phyloP scores from a whole-genome alignment of 805 yeast genomes.

The Candida maris region DNA sequence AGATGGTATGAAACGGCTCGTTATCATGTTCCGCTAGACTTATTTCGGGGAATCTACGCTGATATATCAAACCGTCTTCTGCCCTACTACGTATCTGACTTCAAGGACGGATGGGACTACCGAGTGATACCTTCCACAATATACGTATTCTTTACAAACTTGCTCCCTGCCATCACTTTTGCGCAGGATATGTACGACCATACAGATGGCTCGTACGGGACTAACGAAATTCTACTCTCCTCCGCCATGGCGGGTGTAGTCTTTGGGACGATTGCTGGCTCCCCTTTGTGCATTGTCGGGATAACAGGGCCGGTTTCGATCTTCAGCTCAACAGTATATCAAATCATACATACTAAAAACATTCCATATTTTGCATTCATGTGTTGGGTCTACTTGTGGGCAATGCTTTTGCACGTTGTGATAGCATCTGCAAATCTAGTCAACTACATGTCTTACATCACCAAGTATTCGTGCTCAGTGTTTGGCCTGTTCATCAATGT shows the following conservation, averaged over 20 bases:
- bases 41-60: constrained; percentile 49
- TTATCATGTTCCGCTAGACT: constrained; percentile 4
- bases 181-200: constrained; percentile 97
- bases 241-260: constrained; percentile 87
- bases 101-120: constrained; percentile 80
- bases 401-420: constrained; percentile 72
- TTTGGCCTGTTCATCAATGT: constrained; percentile 90
- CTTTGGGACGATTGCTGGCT: constrained; percentile 83
- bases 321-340: constrained; percentile 86
- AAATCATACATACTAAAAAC: constrained; percentile 53
- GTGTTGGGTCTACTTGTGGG: constrained; percentile 96
- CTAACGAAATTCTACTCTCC: constrained; percentile 81
- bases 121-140: constrained; percentile 82
- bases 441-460: constrained; percentile 62
- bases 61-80: constrained; percentile 47
- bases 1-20: background rate
- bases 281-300: constrained; percentile 92
- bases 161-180: constrained; percentile 91
- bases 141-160: constrained; percentile 83
- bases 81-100: constrained; percentile 74
- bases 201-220: constrained; percentile 82
- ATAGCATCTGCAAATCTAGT: constrained; percentile 71
- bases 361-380: constrained; percentile 77
- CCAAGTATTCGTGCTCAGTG: constrained; percentile 83
- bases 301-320: constrained; percentile 95